Evolutionary conservation across 257 asterid species (phyloP).

Genomic region (Rhazya stricta): DNA sequence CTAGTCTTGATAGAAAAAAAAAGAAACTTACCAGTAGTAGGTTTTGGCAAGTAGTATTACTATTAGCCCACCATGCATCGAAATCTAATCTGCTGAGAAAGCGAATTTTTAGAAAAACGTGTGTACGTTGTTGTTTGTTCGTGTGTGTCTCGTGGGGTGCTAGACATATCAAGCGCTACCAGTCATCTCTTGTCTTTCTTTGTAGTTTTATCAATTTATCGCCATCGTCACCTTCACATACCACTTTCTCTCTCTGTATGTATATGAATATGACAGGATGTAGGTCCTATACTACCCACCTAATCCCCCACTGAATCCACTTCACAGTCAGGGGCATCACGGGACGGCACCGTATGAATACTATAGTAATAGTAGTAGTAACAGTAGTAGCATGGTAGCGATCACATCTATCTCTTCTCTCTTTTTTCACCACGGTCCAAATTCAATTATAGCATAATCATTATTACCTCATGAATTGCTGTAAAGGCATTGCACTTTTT

Average conservation of each 20-base stretch:
- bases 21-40: background rate
- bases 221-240: background rate
- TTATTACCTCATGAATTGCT: slow-evolving; percentile 61
- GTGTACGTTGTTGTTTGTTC: slow-evolving; percentile 21
- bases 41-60: background rate
- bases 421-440: slow-evolving; percentile 26
- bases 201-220: background rate
- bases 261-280: slow-evolving; percentile 24
- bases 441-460: slow-evolving; percentile 64
- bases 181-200: slow-evolving; percentile 19
- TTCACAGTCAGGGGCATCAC: slow-evolving; percentile 42
- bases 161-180: slow-evolving; percentile 14
- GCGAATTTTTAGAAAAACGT: slow-evolving; percentile 42
- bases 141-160: slow-evolving; percentile 38
- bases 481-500: slow-evolving; percentile 60
- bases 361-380: background rate
- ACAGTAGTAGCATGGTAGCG: background rate
- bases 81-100: slow-evolving; percentile 7
- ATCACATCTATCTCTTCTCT: background rate
- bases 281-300: slow-evolving; percentile 49
- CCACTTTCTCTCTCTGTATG: background rate
- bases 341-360: slow-evolving; percentile 53
- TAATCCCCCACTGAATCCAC: slow-evolving; percentile 46
- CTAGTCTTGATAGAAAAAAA: background rate
- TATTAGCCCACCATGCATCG: background rate